phyloP scores from a whole-genome alignment of 441 rosid genomes.

The Capsella rubella region DNA sequence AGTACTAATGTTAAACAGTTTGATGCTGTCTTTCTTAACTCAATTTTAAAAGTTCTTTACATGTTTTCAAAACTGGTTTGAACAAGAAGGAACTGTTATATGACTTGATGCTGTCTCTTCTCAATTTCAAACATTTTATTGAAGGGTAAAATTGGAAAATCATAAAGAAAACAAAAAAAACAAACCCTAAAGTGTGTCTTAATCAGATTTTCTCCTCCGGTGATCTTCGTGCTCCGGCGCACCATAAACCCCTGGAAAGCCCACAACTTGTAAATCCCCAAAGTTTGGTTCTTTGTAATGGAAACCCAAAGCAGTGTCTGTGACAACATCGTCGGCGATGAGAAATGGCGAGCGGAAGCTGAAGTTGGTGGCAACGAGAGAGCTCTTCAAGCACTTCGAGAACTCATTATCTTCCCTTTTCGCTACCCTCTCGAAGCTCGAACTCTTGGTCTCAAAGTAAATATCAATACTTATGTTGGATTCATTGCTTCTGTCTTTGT shows the following conservation, averaged over 20 bases:
- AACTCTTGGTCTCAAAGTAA: slow-evolving; percentile 82
- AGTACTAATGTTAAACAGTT: not conserved
- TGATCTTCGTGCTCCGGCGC: not conserved
- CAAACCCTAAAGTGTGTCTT: slow-evolving; percentile 4
- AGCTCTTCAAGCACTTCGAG: slow-evolving; percentile 84
- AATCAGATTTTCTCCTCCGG: not conserved
- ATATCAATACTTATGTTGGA: not conserved
- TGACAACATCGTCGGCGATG: slow-evolving; percentile 37
- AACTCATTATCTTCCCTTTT: slow-evolving; percentile 77
- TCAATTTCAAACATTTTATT: not conserved
- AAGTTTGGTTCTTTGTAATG: slow-evolving; percentile 24
- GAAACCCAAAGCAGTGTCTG: slow-evolving; percentile 30
- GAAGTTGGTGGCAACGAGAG: slow-evolving; percentile 73
- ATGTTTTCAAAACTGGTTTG: not conserved
- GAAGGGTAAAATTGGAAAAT: slow-evolving; percentile 29
- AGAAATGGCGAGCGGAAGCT: slow-evolving; percentile 72
- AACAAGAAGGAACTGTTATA: not conserved
- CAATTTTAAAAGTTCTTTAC: not conserved
- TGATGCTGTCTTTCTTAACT: no score
- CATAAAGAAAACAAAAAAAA: slow-evolving; percentile 7
- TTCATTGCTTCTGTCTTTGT: not conserved
- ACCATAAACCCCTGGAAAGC: slow-evolving; percentile 29
- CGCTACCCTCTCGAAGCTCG: slow-evolving; percentile 71
- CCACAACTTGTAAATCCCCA: not conserved
- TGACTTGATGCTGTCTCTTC: not conserved